Evolutionary conservation across 257 asterid species (phyloP).

Genomic region (Nicotiana benthamiana): DNA sequence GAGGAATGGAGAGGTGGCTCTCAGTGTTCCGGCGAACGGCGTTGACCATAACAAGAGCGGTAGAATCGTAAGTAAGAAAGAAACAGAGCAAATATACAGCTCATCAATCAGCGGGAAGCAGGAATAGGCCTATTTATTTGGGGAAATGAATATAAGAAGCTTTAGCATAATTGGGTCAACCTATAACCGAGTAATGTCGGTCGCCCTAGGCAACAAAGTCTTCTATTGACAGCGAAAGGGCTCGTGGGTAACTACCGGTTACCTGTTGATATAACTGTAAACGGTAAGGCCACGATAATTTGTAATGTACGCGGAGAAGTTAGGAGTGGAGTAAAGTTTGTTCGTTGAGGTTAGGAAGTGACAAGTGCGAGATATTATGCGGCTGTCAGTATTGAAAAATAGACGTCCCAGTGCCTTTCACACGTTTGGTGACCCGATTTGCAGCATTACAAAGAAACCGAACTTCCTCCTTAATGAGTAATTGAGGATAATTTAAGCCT

Average conservation of each 20-base stretch:
- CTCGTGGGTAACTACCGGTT: background rate
- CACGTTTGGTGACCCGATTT: background rate
- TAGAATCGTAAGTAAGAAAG: background rate
- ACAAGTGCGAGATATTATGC: background rate
- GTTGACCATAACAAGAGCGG: conserved; percentile 26
- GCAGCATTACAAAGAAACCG: too few species aligned
- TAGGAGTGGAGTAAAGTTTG: background rate
- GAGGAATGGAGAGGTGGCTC: conserved; percentile 21
- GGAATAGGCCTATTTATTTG: conserved; percentile 7
- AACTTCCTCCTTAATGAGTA: too few species aligned
- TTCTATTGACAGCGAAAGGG: background rate
- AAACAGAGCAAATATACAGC: background rate
- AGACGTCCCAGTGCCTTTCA: background rate
- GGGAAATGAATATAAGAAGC: background rate
- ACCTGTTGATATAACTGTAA: background rate
- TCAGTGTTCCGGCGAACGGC: conserved; percentile 32
- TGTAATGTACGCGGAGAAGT: background rate
- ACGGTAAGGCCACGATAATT: background rate
- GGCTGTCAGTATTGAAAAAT: background rate
- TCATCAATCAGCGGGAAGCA: background rate
- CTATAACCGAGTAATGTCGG: background rate
- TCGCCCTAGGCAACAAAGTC: background rate
- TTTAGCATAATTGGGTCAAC: background rate
- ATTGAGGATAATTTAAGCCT: too few species aligned
- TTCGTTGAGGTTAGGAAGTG: background rate